Percentiles rank a stretch among this genome's conserved stretches.
Conservation (phyloP, 192 early-diverging fungal species). For the Backusella tuberculispora region DNA sequence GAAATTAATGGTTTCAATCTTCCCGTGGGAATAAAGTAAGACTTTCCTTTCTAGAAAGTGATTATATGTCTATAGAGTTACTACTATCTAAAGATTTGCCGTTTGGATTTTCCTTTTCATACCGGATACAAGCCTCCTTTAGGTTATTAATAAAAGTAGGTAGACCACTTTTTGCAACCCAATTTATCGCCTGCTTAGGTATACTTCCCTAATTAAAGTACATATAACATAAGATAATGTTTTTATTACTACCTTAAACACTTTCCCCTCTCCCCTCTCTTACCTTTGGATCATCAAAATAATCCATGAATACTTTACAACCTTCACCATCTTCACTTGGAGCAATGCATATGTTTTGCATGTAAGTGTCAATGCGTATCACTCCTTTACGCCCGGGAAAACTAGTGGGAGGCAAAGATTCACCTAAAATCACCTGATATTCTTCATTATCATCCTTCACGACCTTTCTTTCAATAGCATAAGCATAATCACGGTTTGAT, state of each 20-base stretch:
- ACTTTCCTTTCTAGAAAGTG: constrained; percentile 4
- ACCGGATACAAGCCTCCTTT: constrained; percentile 5
- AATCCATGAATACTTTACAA: constrained; percentile 52
- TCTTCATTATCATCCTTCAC: neutral
- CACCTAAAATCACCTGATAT: constrained; percentile 37
- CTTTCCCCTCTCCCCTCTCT: neutral
- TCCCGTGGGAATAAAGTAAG: constrained; percentile 1
- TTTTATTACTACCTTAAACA: neutral
- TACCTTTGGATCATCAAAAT: constrained; percentile 61
- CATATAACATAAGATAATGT: neutral
- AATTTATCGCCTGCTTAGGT: constrained; percentile 11
- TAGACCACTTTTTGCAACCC: constrained; percentile 9
- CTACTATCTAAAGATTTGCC: neutral
- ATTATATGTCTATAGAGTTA: neutral
- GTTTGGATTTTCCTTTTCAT: neutral
- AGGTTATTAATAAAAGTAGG: constrained; percentile 2
- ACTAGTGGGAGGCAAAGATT: constrained; percentile 34
- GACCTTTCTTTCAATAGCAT: constrained; percentile 37
- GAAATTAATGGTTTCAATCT: constrained; percentile 8
- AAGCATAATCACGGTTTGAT: constrained; percentile 54
- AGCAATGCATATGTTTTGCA: constrained; percentile 53
- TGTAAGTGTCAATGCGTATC: constrained; percentile 51
- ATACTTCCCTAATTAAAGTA: constrained; percentile 3
- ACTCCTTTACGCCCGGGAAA: constrained; percentile 45
- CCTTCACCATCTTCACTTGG: constrained; percentile 44